Evolutionary conservation across 2,329 filamentous ascomycete species (phyloP), one percentile per base, ranked within the genome.

Genomic region (Ophiobolus disseminans): DNA sequence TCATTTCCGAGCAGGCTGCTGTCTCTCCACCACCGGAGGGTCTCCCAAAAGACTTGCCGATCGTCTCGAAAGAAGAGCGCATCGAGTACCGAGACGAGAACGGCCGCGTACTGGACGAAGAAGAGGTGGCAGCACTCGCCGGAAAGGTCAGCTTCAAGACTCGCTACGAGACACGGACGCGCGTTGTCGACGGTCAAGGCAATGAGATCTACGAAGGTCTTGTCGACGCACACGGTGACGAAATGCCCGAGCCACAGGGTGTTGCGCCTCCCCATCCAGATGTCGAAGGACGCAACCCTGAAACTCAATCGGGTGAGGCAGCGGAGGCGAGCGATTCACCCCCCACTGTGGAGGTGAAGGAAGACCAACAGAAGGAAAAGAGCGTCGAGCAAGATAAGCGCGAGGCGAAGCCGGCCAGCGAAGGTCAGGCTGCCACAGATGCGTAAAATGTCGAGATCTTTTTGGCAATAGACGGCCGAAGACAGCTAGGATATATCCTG

Each of bases 91-190:
- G 94, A 44, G 94, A 97, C 73, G 90, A 97, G 73, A 82, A 96
- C 62, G 94, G 94, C 58, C 97, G 97, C 68, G 73, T 97, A 23
- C 83, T 99, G 23, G 80, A 93, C 66, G 85, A 88, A 45, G 89
- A 91, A 66, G 85, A 96, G 70, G 91, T 99, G 50, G 85, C 88
- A 65, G 84, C 83, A 16, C 84, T 99, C 23, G 84, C 93, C 73
- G 94, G 93, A 65, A 95, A 96, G 75, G 92, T 97, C 50, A 90
- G 91, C 65, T 97, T 99, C 77, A 87, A 95, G 77, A 97, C 94
- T 10, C 88, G 88, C 60, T 97, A 97, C 71, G 93, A 97, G 80
- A 97, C 93, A n/a, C 84, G 89, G 57, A 97, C 91, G 7, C 87
- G 90, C 48, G 75, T 97, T 46, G 80, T 96, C 31, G 91, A 96